Percentiles rank a stretch among this genome's conserved stretches.
Evolutionary conservation across 2,329 filamentous ascomycete genomes (phyloP).

Genomic region (Sporothrix mexicana): DNA sequence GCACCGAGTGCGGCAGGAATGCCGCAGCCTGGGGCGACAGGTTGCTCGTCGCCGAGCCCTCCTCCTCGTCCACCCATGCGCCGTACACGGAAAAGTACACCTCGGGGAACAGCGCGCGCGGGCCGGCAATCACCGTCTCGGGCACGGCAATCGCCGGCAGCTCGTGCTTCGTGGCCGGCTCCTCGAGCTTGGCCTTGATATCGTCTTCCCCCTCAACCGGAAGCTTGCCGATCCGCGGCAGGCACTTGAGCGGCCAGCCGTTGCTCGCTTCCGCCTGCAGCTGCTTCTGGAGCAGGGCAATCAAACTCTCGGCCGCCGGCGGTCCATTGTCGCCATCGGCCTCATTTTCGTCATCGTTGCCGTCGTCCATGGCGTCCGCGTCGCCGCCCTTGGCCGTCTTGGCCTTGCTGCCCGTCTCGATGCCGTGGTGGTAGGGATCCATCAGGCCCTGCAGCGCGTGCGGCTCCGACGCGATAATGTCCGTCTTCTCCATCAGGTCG

Average conservation of each 20-base stretch:
- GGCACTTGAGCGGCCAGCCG: slow-evolving; percentile 74
- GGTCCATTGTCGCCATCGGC: slow-evolving; percentile 68
- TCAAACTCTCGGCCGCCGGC: slow-evolving; percentile 69
- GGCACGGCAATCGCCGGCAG: slow-evolving; percentile 81
- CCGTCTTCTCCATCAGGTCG: slow-evolving; percentile 88
- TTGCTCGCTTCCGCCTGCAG: slow-evolving; percentile 76
- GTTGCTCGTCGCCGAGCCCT: slow-evolving; percentile 12
- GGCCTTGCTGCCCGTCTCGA: slow-evolving; percentile 21
- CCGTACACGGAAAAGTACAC: slow-evolving; percentile 89
- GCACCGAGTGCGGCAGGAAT: slow-evolving; percentile 89
- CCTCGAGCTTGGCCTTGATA: slow-evolving; percentile 63
- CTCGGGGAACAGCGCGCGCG: slow-evolving; percentile 84
- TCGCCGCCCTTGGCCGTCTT: slow-evolving; percentile 30
- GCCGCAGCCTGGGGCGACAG: slow-evolving; percentile 52
- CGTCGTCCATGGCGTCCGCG: slow-evolving; percentile 25
- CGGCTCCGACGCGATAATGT: slow-evolving; percentile 88
- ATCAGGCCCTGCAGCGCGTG: slow-evolving; percentile 85
- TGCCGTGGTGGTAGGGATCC: slow-evolving; percentile 72
- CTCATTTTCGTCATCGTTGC: slow-evolving; percentile 37
- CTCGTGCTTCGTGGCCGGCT: slow-evolving; percentile 69
- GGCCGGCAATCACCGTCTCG: slow-evolving; percentile 73
- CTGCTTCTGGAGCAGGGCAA: slow-evolving; percentile 84
- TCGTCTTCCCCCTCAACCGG: slow-evolving; percentile 63
- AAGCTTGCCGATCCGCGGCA: slow-evolving; percentile 72
- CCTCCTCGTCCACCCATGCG: slow-evolving; percentile 33